Evolutionary conservation across 2,329 filamentous ascomycete species (phyloP), one percentile per base, ranked within the genome.

Genomic region (Thyridium curvatum): DNA sequence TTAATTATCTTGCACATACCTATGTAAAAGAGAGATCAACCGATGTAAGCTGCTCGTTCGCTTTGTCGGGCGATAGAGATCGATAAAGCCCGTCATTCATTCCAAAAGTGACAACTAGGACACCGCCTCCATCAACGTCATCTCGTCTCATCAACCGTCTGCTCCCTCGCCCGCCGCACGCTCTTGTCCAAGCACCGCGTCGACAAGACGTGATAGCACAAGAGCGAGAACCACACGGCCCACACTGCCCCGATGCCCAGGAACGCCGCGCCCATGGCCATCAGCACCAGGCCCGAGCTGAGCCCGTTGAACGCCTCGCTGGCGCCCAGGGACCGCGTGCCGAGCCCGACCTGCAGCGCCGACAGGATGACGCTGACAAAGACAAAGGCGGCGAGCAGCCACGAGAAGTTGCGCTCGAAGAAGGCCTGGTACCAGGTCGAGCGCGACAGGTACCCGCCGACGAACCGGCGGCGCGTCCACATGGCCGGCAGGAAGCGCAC

Each of bases 261-360:
- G 8, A 35, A 31, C 4, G 14, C 38, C 9, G 17, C 28, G 5
- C 10, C 38, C 18, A 40, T 13, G 15, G 38, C 26, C 14, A 26
- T 21, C 10, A 35, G 15, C 9, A n/a, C 18, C 12, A 32, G 12
- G 5, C 43, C 51, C 29, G 53, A 48, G 17, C 50, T 47, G 16
- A 51, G 38, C 17, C 42, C 41, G 35, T 53, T 43, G 35, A 58
- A 54, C 21, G 21, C 21, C 21, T 6, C 21, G 21, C 21, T 26
- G 21, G 6, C 31, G 26, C 37, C 30, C 6, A 56, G 38, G 29
- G 33, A 16, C 7, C 51, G 43, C 5, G 52, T 59, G 2, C 49
- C 50, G 14, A 61, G 46, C 0, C 52, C 55, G 10, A 62, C 61
- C 43, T 65, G 61, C 54, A 66, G 52, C 1, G 58, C 58, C 2